Base-by-base conservation (phyloP, 805 yeast genomes). In the Candida namnaoensis region DNA sequence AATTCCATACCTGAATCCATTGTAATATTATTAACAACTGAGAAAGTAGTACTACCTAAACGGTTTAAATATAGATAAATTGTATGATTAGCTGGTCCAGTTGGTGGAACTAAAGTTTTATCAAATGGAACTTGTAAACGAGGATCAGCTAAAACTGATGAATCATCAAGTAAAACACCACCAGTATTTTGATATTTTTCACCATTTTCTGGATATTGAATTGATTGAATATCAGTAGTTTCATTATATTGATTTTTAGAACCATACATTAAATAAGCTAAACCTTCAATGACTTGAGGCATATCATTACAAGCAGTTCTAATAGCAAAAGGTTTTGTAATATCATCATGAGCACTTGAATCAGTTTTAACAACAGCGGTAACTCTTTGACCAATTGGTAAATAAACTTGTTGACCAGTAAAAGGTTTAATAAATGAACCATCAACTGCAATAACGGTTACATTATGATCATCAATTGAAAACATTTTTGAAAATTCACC, bases 291-390 rank as follows among this genome's bases (percentile, higher is more conserved):
- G 32, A 48, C 43, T 41, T 63, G 68, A 19, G 46, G 46, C 46
- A 43, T 43, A 28, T 43, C 46, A 3, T 61, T 61, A 37, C 56
- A 49, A 26, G 52, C 52, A 7, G 51, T 44, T 30, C 66, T 46
- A 23, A 62, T 56, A 15, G 49, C 45, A 39, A 54, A 61, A 1
- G 61, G 56, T 15, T 42, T 39, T 27, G 74, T 66, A n/a, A 77
- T 78, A 38, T 66, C 65, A 36, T 57, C 56, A 41, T 66, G 56
- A 62, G 71, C 68, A 23, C 76, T 76, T 25, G 74, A 64, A 13
- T 65, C 52, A 23, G 58, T 65, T 37, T 57, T 48, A 41, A 70
- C 57, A 11, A 65, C 71, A 32, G 68, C 65, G 33, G 72, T 62
- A 1, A 56, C 43, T 36, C 68, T 43, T 11, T 64, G 50, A 2